Conservation (phyloP, 176 grass and related monocot genomes). For the Oryza longistaminata region DNA sequence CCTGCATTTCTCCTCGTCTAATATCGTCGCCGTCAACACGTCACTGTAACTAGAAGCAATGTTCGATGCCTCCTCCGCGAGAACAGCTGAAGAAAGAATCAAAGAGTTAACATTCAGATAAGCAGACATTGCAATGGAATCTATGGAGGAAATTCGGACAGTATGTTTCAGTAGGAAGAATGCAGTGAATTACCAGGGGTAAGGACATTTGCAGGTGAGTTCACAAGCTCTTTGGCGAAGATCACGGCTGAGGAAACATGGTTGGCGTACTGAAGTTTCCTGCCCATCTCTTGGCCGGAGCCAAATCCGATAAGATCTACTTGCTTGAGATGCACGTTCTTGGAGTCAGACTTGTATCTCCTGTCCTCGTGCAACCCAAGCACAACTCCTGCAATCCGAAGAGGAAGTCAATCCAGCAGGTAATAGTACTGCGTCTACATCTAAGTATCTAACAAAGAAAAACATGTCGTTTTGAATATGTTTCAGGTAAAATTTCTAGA, state of each 20-base stretch:
- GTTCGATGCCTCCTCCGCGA: slow-evolving; percentile 88
- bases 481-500: background rate
- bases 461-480: background rate
- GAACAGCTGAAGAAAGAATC: slow-evolving; percentile 55
- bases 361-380: slow-evolving; percentile 85
- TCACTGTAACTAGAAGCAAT: slow-evolving; percentile 76
- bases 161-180: background rate
- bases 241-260: slow-evolving; percentile 84
- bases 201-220: slow-evolving; percentile 95
- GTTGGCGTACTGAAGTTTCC: slow-evolving; percentile 69
- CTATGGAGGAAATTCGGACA: background rate
- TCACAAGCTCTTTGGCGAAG: slow-evolving; percentile 90
- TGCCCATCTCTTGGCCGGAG: slow-evolving; percentile 55
- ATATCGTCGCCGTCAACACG: slow-evolving; percentile 87
- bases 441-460: too few species aligned
- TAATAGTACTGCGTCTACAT: background rate
- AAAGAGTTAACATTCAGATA: background rate
- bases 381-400: slow-evolving; percentile 58
- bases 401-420: background rate
- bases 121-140: background rate
- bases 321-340: slow-evolving; percentile 72
- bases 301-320: slow-evolving; percentile 83
- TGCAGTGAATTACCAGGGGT: slow-evolving; percentile 60
- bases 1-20: slow-evolving; percentile 78
- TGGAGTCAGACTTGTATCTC: slow-evolving; percentile 92